These are phyloP conservation scores for Cinnamomum chago DNA, from an alignment of 164 flowering plant genomes.

Conservation along the genomic window DNA sequence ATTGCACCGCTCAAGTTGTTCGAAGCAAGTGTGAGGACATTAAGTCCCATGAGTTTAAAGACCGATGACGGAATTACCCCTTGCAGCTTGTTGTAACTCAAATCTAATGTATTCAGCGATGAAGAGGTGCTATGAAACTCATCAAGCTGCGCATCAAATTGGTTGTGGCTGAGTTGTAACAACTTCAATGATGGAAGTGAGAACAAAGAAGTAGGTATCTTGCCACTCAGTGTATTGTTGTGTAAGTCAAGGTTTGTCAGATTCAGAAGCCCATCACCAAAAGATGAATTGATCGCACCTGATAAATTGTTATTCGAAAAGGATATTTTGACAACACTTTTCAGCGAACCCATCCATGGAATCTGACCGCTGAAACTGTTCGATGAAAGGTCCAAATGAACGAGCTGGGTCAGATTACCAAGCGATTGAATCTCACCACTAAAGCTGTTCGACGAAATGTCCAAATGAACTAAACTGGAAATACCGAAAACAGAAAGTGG, in stretches of 20 bases:
- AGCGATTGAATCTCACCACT: conserved; percentile 19
- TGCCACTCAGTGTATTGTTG: conserved; percentile 33
- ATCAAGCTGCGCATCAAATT: conserved; percentile 23
- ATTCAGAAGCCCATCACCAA: conserved; percentile 18
- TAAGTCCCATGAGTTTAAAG: conserved; percentile 21
- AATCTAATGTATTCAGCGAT: conserved; percentile 13
- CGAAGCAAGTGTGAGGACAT: conserved; percentile 22
- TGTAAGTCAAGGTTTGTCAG: conserved; percentile 28
- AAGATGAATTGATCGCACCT: conserved; percentile 25
- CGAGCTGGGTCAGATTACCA: conserved; percentile 25
- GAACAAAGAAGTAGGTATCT: conserved; percentile 36
- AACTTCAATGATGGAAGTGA: conserved; percentile 27
- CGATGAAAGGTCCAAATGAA: conserved; percentile 24
- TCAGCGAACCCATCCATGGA: conserved; percentile 24
- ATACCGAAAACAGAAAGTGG: conserved; percentile 28
- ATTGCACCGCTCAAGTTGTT: conserved; percentile 34
- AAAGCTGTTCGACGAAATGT: conserved; percentile 19
- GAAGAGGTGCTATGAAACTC: conserved; percentile 15
- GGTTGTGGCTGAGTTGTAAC: conserved; percentile 28
- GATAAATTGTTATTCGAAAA: conserved; percentile 25
- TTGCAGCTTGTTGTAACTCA: conserved; percentile 25
- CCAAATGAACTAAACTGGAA: background rate
- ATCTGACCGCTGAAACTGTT: conserved; percentile 37
- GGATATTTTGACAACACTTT: conserved; percentile 23
- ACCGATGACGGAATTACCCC: conserved; percentile 31